Conservation (phyloP, 164 flowering plant species). For the Liquidambar formosana region DNA sequence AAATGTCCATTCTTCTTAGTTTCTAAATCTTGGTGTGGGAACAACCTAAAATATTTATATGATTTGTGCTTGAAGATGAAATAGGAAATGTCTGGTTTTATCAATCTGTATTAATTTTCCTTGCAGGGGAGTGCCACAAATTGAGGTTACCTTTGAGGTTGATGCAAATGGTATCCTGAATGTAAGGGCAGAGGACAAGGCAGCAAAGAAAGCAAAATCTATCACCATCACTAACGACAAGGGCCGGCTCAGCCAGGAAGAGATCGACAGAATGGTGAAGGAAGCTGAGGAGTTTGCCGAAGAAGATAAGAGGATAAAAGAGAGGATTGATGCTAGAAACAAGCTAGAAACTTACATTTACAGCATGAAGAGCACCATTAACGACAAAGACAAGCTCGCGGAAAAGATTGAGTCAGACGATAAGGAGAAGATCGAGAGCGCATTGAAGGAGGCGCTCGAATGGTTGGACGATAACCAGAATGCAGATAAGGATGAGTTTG, state of each 20-base stretch:
- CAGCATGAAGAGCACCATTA: constrained; percentile 50
- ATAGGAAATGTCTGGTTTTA: no score
- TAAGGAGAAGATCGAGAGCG: constrained; percentile 50
- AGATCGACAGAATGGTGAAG: constrained; percentile 46
- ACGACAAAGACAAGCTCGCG: constrained; percentile 48
- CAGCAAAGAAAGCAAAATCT: constrained; percentile 34
- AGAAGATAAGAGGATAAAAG: constrained; percentile 53
- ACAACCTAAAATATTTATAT: no score
- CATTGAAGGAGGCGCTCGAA: constrained; percentile 51
- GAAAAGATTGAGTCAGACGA: constrained; percentile 52
- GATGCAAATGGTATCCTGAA: constrained; percentile 58
- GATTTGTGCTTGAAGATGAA: no score
- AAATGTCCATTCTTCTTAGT: no score
- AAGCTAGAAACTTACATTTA: constrained; percentile 48
- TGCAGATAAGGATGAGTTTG: constrained; percentile 56
- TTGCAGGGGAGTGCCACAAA: constrained; percentile 63
- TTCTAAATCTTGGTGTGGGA: no score
- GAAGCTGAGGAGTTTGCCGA: constrained; percentile 58
- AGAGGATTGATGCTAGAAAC: constrained; percentile 52
- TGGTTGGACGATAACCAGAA: constrained; percentile 59
- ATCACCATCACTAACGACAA: constrained; percentile 55
- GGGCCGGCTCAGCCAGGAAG: constrained; percentile 57
- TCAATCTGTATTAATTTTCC: no score
- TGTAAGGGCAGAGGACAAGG: constrained; percentile 63
- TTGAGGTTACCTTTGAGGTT: constrained; percentile 62